Percentiles rank a stretch among this genome's conserved stretches.
These are phyloP conservation scores for Cytospora schulzeri DNA, from an alignment of 2,329 filamentous ascomycete genomes.

Conservation along the genomic window DNA sequence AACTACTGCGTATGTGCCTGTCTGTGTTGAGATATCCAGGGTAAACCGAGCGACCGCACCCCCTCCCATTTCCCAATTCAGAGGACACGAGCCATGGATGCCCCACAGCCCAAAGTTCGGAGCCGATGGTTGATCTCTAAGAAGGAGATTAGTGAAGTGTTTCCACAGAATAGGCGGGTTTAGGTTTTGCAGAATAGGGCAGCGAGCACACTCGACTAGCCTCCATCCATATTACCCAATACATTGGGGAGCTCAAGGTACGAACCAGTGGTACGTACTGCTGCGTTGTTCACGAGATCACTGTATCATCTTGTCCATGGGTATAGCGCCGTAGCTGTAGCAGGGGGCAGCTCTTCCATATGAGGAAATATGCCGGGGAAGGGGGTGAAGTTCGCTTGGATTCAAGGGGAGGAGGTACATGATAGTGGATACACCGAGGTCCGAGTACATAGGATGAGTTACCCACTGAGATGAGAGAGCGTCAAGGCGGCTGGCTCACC, in stretches of 20 bases:
- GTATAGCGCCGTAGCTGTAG: neutral
- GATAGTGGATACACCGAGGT: neutral
- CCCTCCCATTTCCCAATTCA: neutral
- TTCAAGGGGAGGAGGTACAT: neutral
- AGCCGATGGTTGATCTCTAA: neutral
- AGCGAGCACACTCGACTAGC: too few species aligned
- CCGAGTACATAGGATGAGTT: neutral
- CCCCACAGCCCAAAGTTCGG: neutral
- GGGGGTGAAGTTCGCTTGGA: too few species aligned
- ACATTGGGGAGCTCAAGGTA: too few species aligned
- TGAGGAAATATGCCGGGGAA: neutral
- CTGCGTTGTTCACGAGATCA: too few species aligned
- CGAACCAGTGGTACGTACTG: too few species aligned
- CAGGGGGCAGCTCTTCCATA: neutral
- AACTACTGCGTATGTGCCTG: constrained; percentile 5
- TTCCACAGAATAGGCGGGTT: too few species aligned
- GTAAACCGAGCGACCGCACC: neutral
- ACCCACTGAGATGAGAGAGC: neutral
- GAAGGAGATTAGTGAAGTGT: neutral
- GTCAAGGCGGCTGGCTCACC: neutral
- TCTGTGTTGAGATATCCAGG: constrained; percentile 11
- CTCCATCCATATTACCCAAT: too few species aligned
- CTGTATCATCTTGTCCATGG: neutral
- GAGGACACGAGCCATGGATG: neutral
- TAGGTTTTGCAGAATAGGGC: too few species aligned